Conservation (phyloP, 139 green algal genomes). For the Chlorella sorokiniana region DNA sequence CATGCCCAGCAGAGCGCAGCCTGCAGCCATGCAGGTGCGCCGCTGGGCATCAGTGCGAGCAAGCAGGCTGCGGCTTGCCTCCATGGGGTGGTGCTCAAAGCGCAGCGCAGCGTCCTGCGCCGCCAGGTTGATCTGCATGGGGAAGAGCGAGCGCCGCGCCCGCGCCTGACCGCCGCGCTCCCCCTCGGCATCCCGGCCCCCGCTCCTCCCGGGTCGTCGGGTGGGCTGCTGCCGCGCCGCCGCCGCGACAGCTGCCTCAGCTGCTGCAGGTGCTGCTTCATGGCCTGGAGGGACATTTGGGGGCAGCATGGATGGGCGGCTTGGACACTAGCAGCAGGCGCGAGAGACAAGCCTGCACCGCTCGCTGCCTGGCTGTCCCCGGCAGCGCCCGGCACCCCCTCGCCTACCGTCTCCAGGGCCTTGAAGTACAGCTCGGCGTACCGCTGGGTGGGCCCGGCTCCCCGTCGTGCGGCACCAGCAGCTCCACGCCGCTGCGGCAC, state of each 20-base stretch:
- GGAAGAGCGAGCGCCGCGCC: conserved; percentile 17
- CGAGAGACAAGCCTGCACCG: neutral
- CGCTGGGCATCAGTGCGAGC: too few relatives aligned
- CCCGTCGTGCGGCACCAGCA: conserved; percentile 52
- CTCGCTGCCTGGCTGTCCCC: too few relatives aligned
- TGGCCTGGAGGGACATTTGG: conserved; percentile 1
- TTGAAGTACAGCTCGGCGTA: conserved; percentile 69
- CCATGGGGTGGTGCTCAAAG: conserved; percentile 74
- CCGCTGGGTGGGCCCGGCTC: conserved; percentile 52
- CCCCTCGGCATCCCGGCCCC: neutral
- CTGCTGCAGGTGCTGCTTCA: conserved; percentile 19
- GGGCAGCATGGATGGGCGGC: neutral
- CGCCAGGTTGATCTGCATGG: conserved; percentile 52
- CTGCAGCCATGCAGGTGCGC: too few relatives aligned
- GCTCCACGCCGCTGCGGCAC: conserved; percentile 15
- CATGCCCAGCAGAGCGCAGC: too few relatives aligned
- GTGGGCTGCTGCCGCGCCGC: neutral
- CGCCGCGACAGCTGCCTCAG: conserved; percentile 1
- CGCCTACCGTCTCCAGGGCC: conserved; percentile 59
- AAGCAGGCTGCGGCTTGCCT: conserved; percentile 52
- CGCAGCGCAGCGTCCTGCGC: conserved; percentile 48
- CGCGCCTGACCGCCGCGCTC: neutral
- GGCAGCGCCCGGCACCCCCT: neutral
- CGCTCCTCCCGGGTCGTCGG: neutral
- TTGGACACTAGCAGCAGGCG: neutral